These are phyloP conservation scores for Pseudogymnoascus sp. DNA, from an alignment of 2,329 filamentous ascomycete genomes.

Conservation along the genomic window DNA sequence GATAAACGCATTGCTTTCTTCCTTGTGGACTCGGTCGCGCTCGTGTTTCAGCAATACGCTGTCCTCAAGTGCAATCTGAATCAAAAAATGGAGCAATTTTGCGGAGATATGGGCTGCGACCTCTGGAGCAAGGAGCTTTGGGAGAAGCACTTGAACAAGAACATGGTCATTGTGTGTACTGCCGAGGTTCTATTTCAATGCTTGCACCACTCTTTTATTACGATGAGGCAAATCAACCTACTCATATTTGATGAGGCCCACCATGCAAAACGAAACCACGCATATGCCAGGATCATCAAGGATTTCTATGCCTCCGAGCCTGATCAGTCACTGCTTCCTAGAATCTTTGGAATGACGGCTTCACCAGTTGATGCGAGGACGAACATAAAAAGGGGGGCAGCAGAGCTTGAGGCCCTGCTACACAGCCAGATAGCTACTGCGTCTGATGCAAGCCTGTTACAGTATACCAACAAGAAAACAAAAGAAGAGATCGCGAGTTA, in stretches of 20 bases:
- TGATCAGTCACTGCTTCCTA: constrained; percentile 47
- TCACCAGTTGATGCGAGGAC: constrained; percentile 82
- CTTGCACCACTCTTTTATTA: constrained; percentile 69
- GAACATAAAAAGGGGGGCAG: constrained; percentile 61
- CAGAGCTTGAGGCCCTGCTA: constrained; percentile 66
- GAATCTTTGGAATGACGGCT: constrained; percentile 92
- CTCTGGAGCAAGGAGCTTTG: constrained; percentile 53
- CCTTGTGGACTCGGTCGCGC: constrained; percentile 75
- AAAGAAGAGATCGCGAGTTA: constrained; percentile 52
- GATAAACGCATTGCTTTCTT: constrained; percentile 70
- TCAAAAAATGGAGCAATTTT: constrained; percentile 64
- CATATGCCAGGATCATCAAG: constrained; percentile 83
- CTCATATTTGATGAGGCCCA: constrained; percentile 95
- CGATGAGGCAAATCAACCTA: constrained; percentile 76
- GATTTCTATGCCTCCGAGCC: constrained; percentile 61
- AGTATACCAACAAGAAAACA: constrained; percentile 50
- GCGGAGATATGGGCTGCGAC: constrained; percentile 57
- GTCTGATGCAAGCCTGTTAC: constrained; percentile 45
- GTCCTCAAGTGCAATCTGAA: constrained; percentile 77
- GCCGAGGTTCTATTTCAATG: constrained; percentile 77
- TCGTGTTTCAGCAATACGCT: constrained; percentile 82
- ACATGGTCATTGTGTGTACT: constrained; percentile 87
- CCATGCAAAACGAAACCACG: constrained; percentile 88
- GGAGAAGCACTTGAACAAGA: constrained; percentile 47
- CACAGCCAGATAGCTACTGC: constrained; percentile 78